Conservation (phyloP, 306 rosid genomes). For the Acacia confusa region DNA sequence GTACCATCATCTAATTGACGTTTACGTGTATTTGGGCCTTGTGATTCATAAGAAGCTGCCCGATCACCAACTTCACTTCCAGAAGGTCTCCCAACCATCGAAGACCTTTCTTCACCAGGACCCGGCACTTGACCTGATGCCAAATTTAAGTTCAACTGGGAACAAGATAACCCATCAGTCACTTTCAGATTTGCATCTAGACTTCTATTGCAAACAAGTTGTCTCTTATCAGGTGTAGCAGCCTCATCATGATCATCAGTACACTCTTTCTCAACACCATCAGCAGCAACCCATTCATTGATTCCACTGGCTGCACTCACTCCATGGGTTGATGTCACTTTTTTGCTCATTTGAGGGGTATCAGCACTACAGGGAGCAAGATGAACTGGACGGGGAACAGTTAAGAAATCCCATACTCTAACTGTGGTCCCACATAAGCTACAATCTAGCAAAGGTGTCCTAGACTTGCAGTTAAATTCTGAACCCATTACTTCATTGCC, state of each 20-base stretch:
- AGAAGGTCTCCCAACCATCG: slow-evolving; percentile 66
- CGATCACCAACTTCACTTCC: slow-evolving; percentile 88
- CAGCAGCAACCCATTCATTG: slow-evolving; percentile 85
- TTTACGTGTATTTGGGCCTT: slow-evolving; percentile 76
- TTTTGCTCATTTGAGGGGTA: slow-evolving; percentile 85
- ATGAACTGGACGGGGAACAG: slow-evolving; percentile 77
- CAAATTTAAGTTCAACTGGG: slow-evolving; percentile 50
- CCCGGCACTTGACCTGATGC: slow-evolving; percentile 53
- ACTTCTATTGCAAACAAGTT: slow-evolving; percentile 40
- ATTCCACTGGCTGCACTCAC: slow-evolving; percentile 97
- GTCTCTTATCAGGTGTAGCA: slow-evolving; percentile 70
- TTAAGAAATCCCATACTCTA: slow-evolving; percentile 80
- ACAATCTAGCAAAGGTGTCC: slow-evolving; percentile 93
- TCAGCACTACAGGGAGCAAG: slow-evolving; percentile 68
- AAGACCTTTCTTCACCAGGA: slow-evolving; percentile 67
- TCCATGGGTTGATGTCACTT: slow-evolving; percentile 88
- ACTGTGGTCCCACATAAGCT: slow-evolving; percentile 95
- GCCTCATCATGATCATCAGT: slow-evolving; percentile 89
- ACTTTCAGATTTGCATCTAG: slow-evolving; percentile 75
- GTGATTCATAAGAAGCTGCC: slow-evolving; percentile 83
- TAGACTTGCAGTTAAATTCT: slow-evolving; percentile 62
- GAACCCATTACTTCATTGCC: slow-evolving; percentile 46
- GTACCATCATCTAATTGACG: slow-evolving; percentile 72
- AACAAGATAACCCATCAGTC: slow-evolving; percentile 60
- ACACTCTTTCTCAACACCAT: slow-evolving; percentile 72